Evolutionary conservation across 352 stramenopile genomes (phyloP).

Genomic region (Pythium rishiriense): DNA sequence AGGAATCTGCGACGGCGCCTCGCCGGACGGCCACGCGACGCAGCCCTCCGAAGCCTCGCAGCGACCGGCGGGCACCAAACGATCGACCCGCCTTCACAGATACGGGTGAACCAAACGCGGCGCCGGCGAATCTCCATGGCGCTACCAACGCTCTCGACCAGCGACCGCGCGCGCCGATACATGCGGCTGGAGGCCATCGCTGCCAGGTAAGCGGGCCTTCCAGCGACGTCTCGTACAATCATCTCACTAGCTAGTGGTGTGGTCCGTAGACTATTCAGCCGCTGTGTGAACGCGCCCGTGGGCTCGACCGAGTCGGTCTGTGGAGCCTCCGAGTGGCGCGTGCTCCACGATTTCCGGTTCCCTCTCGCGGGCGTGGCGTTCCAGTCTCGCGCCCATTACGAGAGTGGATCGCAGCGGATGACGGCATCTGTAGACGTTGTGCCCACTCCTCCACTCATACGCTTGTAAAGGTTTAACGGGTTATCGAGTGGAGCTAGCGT

Average conservation of each 20-base stretch:
- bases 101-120: background rate
- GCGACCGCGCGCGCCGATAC: background rate
- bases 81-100: background rate
- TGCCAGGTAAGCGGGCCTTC: background rate
- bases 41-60: background rate
- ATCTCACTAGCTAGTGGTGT: too few relatives aligned
- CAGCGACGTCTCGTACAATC: background rate
- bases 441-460: background rate
- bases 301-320: background rate
- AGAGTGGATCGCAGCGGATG: too few relatives aligned
- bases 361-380: background rate
- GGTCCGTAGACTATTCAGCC: background rate
- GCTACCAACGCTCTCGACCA: background rate
- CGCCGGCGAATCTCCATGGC: background rate
- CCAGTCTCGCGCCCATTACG: conserved; percentile 16
- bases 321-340: background rate
- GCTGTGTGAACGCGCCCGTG: background rate
- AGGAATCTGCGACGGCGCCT: conserved; percentile 3
- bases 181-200: conserved; percentile 18
- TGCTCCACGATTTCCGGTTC: conserved; percentile 15
- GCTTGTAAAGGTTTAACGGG: background rate
- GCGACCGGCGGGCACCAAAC: background rate
- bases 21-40: background rate
- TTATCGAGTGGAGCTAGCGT: too few relatives aligned
- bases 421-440: background rate